Evolutionary conservation across 139 green algal genomes (phyloP).

Genomic region (Volvox africanus): DNA sequence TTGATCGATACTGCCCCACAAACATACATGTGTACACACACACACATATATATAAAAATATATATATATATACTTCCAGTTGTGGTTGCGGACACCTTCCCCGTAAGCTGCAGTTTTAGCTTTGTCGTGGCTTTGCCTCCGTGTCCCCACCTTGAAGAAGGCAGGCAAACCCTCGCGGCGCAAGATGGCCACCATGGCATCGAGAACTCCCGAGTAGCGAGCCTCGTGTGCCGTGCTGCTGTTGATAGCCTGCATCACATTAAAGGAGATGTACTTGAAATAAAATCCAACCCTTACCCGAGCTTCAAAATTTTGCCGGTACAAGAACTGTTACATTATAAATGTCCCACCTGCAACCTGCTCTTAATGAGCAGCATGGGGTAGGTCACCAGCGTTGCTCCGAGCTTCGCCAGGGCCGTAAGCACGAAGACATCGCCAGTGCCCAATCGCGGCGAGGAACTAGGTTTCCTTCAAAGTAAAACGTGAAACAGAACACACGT

Average conservation of each 20-base stretch:
- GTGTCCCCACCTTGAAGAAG: constrained; percentile 72
- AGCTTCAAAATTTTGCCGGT: too few species aligned
- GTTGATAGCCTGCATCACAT: constrained; percentile 56
- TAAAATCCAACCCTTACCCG: too few species aligned
- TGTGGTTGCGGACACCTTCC: too few species aligned
- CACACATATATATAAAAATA: too few species aligned
- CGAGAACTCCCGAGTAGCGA: constrained; percentile 71
- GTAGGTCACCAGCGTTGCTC: constrained; percentile 94
- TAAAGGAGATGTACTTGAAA: too few species aligned
- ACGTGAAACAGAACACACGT: too few species aligned
- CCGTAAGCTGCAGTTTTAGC: too few species aligned
- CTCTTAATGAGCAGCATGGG: constrained; percentile 95
- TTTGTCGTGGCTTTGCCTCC: too few species aligned
- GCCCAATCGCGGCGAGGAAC: neutral
- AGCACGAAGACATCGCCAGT: constrained; percentile 87
- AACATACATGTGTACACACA: too few species aligned
- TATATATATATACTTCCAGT: too few species aligned
- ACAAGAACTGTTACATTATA: neutral
- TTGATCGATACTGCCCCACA: too few species aligned
- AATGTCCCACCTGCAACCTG: constrained; percentile 69
- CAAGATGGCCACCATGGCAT: constrained; percentile 76
- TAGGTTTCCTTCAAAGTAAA: too few species aligned
- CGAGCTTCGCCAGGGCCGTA: constrained; percentile 90
- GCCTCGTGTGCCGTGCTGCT: constrained; percentile 64
- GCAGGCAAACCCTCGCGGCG: constrained; percentile 73